phyloP scores from a whole-genome alignment of 2,329 filamentous ascomycete genomes.

The Mycosphaerella sp. region DNA sequence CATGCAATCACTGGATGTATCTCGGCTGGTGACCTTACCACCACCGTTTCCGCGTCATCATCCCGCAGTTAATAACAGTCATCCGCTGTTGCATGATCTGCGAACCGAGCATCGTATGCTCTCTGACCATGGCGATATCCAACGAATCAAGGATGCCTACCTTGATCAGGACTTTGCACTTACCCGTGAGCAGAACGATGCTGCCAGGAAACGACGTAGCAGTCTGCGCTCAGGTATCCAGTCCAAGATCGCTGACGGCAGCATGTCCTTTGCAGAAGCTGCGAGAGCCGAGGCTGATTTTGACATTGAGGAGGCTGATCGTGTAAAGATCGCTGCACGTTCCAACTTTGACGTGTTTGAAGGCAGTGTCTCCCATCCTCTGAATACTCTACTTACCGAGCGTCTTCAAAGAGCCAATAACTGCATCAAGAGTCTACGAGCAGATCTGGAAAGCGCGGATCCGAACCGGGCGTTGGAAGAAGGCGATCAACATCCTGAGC shows the following conservation, averaged over 20 bases:
- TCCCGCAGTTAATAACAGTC: slow-evolving; percentile 91
- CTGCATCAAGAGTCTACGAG: slow-evolving; percentile 69
- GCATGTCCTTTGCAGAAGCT: slow-evolving; percentile 75
- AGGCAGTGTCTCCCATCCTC: slow-evolving; percentile 69
- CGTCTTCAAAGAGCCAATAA: slow-evolving; percentile 67
- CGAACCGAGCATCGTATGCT: slow-evolving; percentile 69
- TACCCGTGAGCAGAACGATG: slow-evolving; percentile 43
- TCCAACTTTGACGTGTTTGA: slow-evolving; percentile 81
- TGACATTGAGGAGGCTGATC: slow-evolving; percentile 60
- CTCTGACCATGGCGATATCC: slow-evolving; percentile 62
- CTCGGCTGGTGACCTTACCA: slow-evolving; percentile 82
- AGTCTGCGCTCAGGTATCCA: slow-evolving; percentile 54
- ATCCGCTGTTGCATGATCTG: slow-evolving; percentile 77
- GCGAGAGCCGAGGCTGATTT: slow-evolving; percentile 69
- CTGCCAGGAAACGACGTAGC: slow-evolving; percentile 27
- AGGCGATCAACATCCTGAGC: slow-evolving; percentile 87
- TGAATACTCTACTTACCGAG: slow-evolving; percentile 71
- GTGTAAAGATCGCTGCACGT: slow-evolving; percentile 67
- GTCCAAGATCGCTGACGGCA: slow-evolving; percentile 67
- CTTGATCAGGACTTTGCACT: slow-evolving; percentile 27
- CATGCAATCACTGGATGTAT: slow-evolving; percentile 62
- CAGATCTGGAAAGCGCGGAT: slow-evolving; percentile 62
- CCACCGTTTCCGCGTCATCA: slow-evolving; percentile 92
- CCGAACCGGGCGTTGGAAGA: slow-evolving; percentile 88
- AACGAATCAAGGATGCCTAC: slow-evolving; percentile 43